Conservation (phyloP, 495 filamentous ascomycete species). For the Podospora pseudocomata region DNA sequence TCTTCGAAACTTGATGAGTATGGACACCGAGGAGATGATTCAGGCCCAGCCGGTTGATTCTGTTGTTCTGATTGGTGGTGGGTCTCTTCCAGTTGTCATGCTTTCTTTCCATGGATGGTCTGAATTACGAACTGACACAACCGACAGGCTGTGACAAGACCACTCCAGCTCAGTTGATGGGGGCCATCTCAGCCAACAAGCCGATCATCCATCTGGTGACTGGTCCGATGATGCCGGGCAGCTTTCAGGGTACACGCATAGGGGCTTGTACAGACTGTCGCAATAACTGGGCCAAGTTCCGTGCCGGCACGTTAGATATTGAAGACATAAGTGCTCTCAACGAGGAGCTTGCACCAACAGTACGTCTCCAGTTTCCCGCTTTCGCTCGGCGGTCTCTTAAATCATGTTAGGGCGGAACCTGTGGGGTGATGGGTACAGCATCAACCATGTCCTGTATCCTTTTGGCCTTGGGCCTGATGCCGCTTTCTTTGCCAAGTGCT, state of each 20-base stretch:
- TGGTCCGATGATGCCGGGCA: constrained; percentile 66
- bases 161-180: constrained; percentile 65
- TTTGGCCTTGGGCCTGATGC: constrained; percentile 62
- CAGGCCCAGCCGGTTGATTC: constrained; percentile 61
- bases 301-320: constrained; percentile 58
- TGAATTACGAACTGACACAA: neutral
- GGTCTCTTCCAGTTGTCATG: constrained; percentile 14
- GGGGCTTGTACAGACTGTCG: constrained; percentile 67
- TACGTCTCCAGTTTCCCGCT: constrained; percentile 27
- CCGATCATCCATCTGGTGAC: constrained; percentile 60
- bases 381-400: neutral
- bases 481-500: constrained; percentile 47
- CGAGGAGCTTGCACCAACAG: constrained; percentile 63
- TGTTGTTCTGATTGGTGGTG: constrained; percentile 62
- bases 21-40: constrained; percentile 73
- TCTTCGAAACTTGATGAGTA: constrained; percentile 64
- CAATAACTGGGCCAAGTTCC: constrained; percentile 63
- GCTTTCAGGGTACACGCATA: constrained; percentile 53
- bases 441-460: constrained; percentile 67
- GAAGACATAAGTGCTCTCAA: constrained; percentile 65
- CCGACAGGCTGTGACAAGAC: constrained; percentile 62
- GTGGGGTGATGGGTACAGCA: constrained; percentile 68
- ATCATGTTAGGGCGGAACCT: constrained; percentile 53
- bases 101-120: neutral
- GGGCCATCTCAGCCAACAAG: constrained; percentile 66